Evolutionary conservation across 805 yeast genomes (phyloP).

Genomic region (Lipomyces spencermartinsiae): DNA sequence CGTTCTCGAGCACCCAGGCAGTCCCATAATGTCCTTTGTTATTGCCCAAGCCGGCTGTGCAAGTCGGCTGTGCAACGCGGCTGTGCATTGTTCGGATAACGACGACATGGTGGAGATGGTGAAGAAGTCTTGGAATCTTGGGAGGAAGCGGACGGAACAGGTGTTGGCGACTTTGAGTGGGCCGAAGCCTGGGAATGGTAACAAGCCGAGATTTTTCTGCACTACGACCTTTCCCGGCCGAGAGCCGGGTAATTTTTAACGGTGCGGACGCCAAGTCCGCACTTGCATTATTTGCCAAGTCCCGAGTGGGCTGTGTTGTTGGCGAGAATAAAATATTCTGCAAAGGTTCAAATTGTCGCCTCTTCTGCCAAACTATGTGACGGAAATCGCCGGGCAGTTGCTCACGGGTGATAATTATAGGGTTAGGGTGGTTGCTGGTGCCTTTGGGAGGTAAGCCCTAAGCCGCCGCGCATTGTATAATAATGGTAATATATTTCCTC

Average conservation of each 20-base stretch:
- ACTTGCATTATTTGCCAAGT: background rate
- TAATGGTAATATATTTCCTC: no score
- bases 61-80: conserved; percentile 2
- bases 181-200: background rate
- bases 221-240: background rate
- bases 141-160: background rate
- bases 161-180: background rate
- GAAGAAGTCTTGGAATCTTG: background rate
- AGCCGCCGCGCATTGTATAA: no score
- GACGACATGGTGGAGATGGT: background rate
- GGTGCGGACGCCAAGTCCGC: conserved; percentile 5
- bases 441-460: no score
- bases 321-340: background rate
- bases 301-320: background rate
- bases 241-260: background rate
- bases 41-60: conserved; percentile 2
- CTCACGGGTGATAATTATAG: no score
- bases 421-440: no score
- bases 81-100: background rate
- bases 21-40: background rate
- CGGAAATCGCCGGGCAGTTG: background rate
- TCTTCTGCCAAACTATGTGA: background rate
- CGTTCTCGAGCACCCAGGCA: background rate
- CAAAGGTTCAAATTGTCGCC: no score
- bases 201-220: background rate